phyloP scores from a whole-genome alignment of 2,329 filamentous ascomycete genomes.

The Colletotrichum chlorophyti region DNA sequence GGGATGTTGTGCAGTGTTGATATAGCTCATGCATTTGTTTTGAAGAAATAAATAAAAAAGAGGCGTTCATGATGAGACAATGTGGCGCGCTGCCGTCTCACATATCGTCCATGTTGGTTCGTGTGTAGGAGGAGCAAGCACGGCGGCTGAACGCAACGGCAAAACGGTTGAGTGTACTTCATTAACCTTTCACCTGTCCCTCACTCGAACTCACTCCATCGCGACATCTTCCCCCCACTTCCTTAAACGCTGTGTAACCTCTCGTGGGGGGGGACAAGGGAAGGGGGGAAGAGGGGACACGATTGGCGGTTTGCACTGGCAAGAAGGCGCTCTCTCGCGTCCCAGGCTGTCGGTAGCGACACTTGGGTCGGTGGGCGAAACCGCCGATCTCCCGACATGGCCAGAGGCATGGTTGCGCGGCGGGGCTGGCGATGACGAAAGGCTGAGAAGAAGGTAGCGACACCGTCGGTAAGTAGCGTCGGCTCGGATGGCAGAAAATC shows the following conservation, averaged over 20 bases:
- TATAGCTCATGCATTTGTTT: neutral
- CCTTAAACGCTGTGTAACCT: neutral
- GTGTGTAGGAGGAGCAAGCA: too few species aligned
- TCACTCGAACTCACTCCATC: too few species aligned
- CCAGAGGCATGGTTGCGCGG: neutral
- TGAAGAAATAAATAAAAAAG: too few species aligned
- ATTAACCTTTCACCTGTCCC: too few species aligned
- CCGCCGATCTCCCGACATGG: constrained; percentile 23
- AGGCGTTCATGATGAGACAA: constrained; percentile 25
- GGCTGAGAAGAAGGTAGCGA: neutral
- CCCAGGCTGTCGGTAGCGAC: constrained; percentile 24
- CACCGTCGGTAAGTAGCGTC: constrained; percentile 1
- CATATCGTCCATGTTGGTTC: constrained; percentile 1
- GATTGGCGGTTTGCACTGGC: neutral
- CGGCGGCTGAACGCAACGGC: too few species aligned
- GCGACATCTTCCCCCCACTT: too few species aligned
- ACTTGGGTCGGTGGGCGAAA: neutral
- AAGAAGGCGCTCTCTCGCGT: constrained; percentile 14
- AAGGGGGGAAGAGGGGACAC: neutral
- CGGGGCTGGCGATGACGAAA: constrained; percentile 1
- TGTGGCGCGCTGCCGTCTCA: constrained; percentile 23
- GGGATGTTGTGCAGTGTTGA: constrained; percentile 13
- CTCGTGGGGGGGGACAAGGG: neutral
- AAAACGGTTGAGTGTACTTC: too few species aligned
- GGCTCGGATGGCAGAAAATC: neutral